Base-by-base conservation (phyloP, 805 yeast species). In the Candida boleticola region DNA sequence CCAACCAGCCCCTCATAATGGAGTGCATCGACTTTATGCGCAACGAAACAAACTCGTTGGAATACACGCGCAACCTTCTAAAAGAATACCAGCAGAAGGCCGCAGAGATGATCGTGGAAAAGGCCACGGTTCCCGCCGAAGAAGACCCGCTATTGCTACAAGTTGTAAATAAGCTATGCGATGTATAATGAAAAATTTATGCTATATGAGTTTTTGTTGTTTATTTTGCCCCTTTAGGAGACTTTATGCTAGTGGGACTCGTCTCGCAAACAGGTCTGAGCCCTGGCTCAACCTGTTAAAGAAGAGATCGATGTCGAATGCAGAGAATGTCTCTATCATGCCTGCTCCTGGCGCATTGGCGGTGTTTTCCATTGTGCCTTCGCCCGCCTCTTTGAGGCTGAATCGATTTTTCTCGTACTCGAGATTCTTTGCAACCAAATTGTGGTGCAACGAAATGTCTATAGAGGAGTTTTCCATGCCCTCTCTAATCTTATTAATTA, bases 401-500 rank as follows among this genome's bases (percentile, higher is more conserved):
- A 61, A 61, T 17, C 55, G 35, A 19, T 47, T 41, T 13, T 34
- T 32, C 40, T 63, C 68, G 11, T 42, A 26, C 3, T 45, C 53
- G 9, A 62, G 14, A 34, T 60, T 59, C 37, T 63, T 63, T 23
- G 58, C 53, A 1, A 63, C 36, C 3, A 63, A 48, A 20, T 45
- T 39, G 42, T 54, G 49, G 40, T 44, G 51, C 26, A 60, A 45
- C 1, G 64, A 46, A 16, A 61, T 47, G 30, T 63, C 66, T 14
- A 63, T 54, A 16, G 37, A 29, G 13, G 31, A 29, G 14, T 29
- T 17, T 16, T 44, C 43, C 5, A 56, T 48, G 18, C 46, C 43
- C 3, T 41, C 21, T 19, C 50, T 50, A 23, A 61, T 48, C 14
- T 44, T 31, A 13, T 45, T 40, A 5, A 63, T 50, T 43, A 59